Base-by-base conservation (phyloP, 345 rosid genomes). In the Nasturtium officinale region DNA sequence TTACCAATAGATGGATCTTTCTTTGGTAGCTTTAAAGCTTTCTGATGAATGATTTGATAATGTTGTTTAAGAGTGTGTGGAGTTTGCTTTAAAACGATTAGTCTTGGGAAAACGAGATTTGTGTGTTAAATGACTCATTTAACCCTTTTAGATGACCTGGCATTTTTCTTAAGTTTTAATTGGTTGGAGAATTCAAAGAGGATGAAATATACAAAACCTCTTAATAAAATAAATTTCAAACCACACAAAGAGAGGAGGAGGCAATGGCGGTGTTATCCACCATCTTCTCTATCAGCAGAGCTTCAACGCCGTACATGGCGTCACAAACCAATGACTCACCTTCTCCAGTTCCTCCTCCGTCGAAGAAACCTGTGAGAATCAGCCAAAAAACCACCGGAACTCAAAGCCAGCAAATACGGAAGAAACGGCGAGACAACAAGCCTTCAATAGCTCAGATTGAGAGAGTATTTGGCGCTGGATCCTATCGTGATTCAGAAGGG, bases 381-480 rank as follows among this genome's bases (percentile, higher is more conserved):
- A 61, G 16, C 25, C 40, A 43, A 33, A 62, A 18, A 59, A 35
- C 20, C 12, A 33, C 35, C 6, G 74, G 57, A 47, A 71, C 47
- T 8, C 73, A 62, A 76, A 75, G 23, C 6, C 58, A n/a, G 28
- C 60, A 38, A 47, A 53, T 53, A 61, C 67, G 71, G 32, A 54
- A 52, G 61, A 55, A 60, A 35, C 58, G 75, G 21, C 18, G 68
- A 35, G 82, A 65, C 38, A 75, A 84, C 70, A 78, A 84, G 63
- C 83, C 85, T 23, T 68, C 83, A 3, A 58, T 88, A 50, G 71
- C 83, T 76, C 83, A 81, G 69, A 78, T 94, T 15, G 97, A 94
- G 73, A 84, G 85, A 7, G 97, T 89, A n/a, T 78, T 91, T 30
- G 96, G 97, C 26, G 87, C 96, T 11, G 95, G 97, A 65, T 81